Base-by-base conservation (phyloP, 345 rosid species). In the Geranium rotundifolium region DNA sequence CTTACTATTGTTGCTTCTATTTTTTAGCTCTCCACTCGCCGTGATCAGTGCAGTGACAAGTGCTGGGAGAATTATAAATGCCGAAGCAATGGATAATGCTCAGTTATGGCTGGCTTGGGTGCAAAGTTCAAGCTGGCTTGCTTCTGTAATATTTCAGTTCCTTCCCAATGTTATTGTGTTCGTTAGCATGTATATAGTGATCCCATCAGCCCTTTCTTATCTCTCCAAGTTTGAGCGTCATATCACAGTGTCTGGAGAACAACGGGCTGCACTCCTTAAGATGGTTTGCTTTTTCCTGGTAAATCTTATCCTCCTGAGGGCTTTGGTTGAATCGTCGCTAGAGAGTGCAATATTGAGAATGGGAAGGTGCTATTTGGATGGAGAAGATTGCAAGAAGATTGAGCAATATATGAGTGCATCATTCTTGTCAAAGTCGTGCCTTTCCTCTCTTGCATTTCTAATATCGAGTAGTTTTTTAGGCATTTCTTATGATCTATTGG, bases 251-350 rank as follows among this genome's bases (percentile, higher is more conserved):
- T 90, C 95, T 14, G 86, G 96, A 41, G 97, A 93, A 75, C 96
- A 90, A 67, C 82, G 85, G 78, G 97, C 99, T 58, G 95, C 95
- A 29, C 95, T 93, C 60, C 68, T 93, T 71, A 93, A 90, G 87
- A 84, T 93, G 99, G 97, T 88, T 72, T 93, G 99, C 79, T 93
- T 90, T 75, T 93, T 89, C 79, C 97, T 93, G 62, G 97, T 93
- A 54, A 93, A 93, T 75, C 95, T 93, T 62, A 90, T 93, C 59
- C 76, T 88, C 16, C 73, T 93, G 74, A 85, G 85, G 77, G 97
- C 84, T 70, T 76, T 93, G 57, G 95, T 93, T 0, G 97, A 93
- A 69, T 93, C 97, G 13, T 93, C 97, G 1, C 74, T 90, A 39
- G 99, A 93, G 72, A 78, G 85, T 20, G 85, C 97, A 29, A 77